Base-by-base conservation (phyloP, 225 moss, liverwort and hornwort genomes). In the Marchantia polymorpha region DNA sequence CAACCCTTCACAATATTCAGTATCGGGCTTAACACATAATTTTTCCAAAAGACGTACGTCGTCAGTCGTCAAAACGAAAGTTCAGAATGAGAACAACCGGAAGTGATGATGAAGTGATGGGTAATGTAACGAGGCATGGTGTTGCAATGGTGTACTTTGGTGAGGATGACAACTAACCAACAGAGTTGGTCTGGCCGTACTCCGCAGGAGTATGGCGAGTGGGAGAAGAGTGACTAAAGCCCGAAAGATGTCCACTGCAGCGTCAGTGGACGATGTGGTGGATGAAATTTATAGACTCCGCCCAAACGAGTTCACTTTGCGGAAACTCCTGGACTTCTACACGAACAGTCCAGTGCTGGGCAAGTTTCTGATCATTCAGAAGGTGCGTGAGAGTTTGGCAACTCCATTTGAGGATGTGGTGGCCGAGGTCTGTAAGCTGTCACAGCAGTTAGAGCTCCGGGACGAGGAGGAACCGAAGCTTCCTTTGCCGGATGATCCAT, bases 381-480 rank as follows among this genome's bases (percentile, higher is more conserved):
- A 76, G n/a, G 31, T 76, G 29, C 59, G 76, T 1, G 76, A 76
- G 72, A 70, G 79, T 71, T 23, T 79, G 25, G 79, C 79, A 20
- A 59, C 56, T 27, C 70, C 69, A 27, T 79, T 54, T 47, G 79
- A 79, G 11, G 79, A 79, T 48, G 29, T 69, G 10, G 22, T 71
- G 19, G n/a, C 55, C 54, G 5, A 46, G 54, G 53, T 79, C 17
- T 53, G 2, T 23, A 74, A 65, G 65, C 51, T 26, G 52, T 67
- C 30, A 0, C 50, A 77, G 64, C 77, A 64, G 23, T 46, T 25
- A 51, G 52, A 81, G 73, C 81, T 64, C 51, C 48, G 26, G 8
- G 39, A 39, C 39, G 74, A 64, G 64, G 66, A 67, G 10, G 64
- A 52, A 3, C 25, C 52, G 0, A 46, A 20, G 20, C 9, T 31